A percentile compares a stretch with the other conserved stretches of the same genome.
phyloP scores from a whole-genome alignment of 495 filamentous ascomycete species.

The Darksidea phi region DNA sequence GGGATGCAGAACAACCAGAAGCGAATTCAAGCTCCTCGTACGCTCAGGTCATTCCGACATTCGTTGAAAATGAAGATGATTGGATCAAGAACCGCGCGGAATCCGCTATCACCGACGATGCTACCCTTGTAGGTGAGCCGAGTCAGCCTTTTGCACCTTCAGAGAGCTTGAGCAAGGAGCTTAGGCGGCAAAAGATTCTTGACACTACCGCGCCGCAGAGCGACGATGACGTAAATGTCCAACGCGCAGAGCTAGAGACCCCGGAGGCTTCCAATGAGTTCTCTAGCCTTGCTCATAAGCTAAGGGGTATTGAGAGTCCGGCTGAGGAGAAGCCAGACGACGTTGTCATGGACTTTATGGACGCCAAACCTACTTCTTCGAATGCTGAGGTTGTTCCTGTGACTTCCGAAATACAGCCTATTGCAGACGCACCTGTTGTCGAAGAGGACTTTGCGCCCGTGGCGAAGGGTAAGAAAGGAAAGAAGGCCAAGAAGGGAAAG shows the following conservation, averaged over 20 bases:
- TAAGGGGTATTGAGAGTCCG: constrained; percentile 1
- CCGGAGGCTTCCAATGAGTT: constrained; percentile 4
- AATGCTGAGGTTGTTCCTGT: constrained; percentile 7
- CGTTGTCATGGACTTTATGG: too few relatives aligned
- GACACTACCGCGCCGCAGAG: constrained; percentile 12
- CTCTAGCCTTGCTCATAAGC: constrained; percentile 7
- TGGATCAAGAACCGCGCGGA: constrained; percentile 24
- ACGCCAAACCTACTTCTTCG: constrained; percentile 23
- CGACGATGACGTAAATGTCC: constrained; percentile 14
- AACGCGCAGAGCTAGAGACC: background rate
- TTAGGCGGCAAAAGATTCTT: constrained; percentile 24
- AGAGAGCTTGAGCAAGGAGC: constrained; percentile 16
- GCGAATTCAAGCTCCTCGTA: constrained; percentile 19
- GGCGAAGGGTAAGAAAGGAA: constrained; percentile 34
- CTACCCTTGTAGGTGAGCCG: constrained; percentile 30
- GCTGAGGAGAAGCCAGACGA: background rate
- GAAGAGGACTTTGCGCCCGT: constrained; percentile 14
- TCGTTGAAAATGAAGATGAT: constrained; percentile 29
- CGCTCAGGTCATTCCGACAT: constrained; percentile 12
- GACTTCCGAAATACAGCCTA: background rate
- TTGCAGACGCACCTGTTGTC: background rate
- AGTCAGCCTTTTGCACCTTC: constrained; percentile 6
- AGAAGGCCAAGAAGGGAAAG: constrained; percentile 38
- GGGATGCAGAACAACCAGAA: constrained; percentile 3
- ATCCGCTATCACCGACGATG: constrained; percentile 29